Evolutionary conservation across 805 yeast species (phyloP), one percentile per base, ranked within the genome.

Genomic region (Kodamaea fukazawae): DNA sequence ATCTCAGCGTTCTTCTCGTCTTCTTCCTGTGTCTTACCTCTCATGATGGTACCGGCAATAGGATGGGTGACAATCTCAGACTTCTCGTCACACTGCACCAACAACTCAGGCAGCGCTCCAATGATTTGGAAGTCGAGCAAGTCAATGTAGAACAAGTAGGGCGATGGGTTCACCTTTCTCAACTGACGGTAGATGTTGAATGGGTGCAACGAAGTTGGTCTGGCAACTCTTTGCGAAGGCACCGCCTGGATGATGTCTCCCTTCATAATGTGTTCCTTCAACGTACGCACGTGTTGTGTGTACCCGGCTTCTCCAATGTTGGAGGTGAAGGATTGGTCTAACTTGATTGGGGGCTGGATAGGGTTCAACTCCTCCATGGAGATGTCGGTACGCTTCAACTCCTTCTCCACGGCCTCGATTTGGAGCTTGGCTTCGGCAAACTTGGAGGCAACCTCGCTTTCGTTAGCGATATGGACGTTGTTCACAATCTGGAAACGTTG

Each of bases 201-300:
- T 2, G 99, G 98, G 61, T 93, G 98, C 51, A 93, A 70, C 3
- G 89, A 80, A 0, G 99, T 93, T 27, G 96, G 96, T 63, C 97
- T 81, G 4, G 95, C 87, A 18, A 93, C 89, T 57, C 99, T 77
- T 70, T 93, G 99, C 1, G 97, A 90, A 4, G 99, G 99, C 16
- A 93, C 99, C 1, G 96, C 96, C 65, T 93, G 99, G 66, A 93
- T 86, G 42, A 93, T 87, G 57, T 93, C 98, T 43, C 99, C 99
- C 50, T 79, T 78, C 53, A 81, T 65, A 52, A 93, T 93, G 56
- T 91, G 96, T 30, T 77, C 64, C 57, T 89, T 89, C 55, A 93
- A 74, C 10, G 63, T 72, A 9, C 69, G 60, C 29, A 93, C 99
- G 61, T 87, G 95, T 22, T 54, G 53, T 64, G 93, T 96, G 60